Base-by-base conservation (phyloP, 495 filamentous ascomycete genomes). In the Cercophora samala region DNA sequence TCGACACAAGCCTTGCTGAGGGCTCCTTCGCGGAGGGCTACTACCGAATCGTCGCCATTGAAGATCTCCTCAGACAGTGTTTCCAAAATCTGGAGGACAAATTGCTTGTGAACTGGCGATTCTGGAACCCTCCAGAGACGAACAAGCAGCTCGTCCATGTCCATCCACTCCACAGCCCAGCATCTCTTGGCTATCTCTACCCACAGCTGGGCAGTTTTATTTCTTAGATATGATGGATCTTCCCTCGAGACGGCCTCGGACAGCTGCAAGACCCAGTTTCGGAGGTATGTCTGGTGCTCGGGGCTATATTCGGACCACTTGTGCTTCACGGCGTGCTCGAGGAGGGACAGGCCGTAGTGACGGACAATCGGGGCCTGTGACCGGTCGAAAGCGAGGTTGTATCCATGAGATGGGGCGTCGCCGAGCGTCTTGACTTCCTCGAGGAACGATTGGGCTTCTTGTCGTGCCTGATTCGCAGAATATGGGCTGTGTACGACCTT, bases 141-240 rank as follows among this genome's bases (percentile, higher is more conserved):
- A 54, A 93, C 87, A 54, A 99, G 84, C 69, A 89, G 79, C 55
- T 86, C 82, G 74, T 99, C 95, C 95, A 99, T 97, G 75, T 96
- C 88, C 78, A 90, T 85, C 95, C 95, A 99, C 58, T 94, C 91
- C 32, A 85, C 81, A 11, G 83, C 92, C 96, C 96, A 99, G 72
- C 87, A 91, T 72, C 93, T 85, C 80, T 99, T 98, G 25, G 93
- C 93, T 62, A 97, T 79, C 75, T 97, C 95, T 6, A 92, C 90
- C 96, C 95, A 98, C 66, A 98, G 78, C 78, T 94, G 90, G n/a
- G 93, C 91, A 37, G 95, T 89, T 78, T 98, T 98, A 80, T 95
- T 98, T 72, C 93, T 87, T 68, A 98, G 78, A 73, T 92, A 98
- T 23, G 84, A 70, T 3, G 93, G 92, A 74, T 99, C 94, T 23